Base-by-base conservation (phyloP, 78 protist genomes). In the Carpediemonas membranifera region DNA sequence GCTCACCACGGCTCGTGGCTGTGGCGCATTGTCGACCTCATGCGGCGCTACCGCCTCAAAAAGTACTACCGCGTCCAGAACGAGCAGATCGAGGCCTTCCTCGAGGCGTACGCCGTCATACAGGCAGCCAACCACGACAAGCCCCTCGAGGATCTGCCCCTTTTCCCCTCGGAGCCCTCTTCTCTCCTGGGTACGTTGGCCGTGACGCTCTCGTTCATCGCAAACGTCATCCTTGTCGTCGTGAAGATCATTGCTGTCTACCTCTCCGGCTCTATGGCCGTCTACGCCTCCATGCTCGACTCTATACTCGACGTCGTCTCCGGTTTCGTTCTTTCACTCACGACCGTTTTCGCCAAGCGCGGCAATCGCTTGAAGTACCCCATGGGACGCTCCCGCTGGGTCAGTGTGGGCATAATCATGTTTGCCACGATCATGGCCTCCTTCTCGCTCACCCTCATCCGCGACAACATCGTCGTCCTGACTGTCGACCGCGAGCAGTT, bases 361-460 rank as follows among this genome's bases (percentile, higher is more conserved):
- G 64, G 52, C 28, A 60, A 54, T n/a, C 65, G 36, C 60, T 58
- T 73, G 16, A 52, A 66, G 37, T 87, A 84, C 31, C 92, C 92
- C 36, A 36, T 77, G 25, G 92, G 92, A 0, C 77, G 74, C 25
- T 30, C 82, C n/a, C 59, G 87, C 35, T 60, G 76, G 62, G 92
- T 84, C 51, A 85, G 89, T 25, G 39, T 84, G 35, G 87, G 86
- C 41, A 77, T 85, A 33, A 62, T 87, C 47, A 60, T 84, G 2
- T 87, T 87, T 54, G 73, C 86, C 19, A 41, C 83, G 18, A 47
- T 86, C 39, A 87, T 84, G 88, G 80, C 82, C 30, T 66, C 85
- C 0, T 67, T 80, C 0, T 66, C 86, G 7, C 15, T 87, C 27
- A 72, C 77, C 52, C 63, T 87, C 30, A 63, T 87, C 21, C 34